These are phyloP conservation scores for Coniochaeta hoffmannii DNA, from an alignment of 2,329 filamentous ascomycete genomes.

Conservation along the genomic window DNA sequence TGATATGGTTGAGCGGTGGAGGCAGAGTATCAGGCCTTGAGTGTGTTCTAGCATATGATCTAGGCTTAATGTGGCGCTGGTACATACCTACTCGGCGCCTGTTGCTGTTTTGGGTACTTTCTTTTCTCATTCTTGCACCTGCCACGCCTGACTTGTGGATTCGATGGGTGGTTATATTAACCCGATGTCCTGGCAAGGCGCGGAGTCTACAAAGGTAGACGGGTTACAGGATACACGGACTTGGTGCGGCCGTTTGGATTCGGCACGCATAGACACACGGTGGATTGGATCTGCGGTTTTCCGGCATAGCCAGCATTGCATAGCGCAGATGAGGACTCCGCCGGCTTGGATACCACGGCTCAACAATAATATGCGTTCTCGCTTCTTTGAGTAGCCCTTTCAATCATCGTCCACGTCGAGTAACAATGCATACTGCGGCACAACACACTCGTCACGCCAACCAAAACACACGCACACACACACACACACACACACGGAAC, in stretches of 20 bases:
- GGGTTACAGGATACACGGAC: background rate
- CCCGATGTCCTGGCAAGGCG: background rate
- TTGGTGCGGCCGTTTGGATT: background rate
- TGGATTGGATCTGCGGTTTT: background rate
- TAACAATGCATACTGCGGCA: no score
- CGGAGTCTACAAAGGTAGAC: no score
- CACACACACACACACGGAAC: no score
- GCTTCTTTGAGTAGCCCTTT: no score
- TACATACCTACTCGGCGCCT: background rate
- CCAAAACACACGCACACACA: no score
- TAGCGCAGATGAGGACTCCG: background rate
- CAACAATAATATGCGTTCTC: no score
- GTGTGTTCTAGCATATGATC: background rate
- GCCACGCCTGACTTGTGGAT: no score
- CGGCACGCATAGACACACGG: background rate
- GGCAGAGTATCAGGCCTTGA: constrained; percentile 20
- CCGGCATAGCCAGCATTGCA: background rate
- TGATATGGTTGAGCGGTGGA: constrained; percentile 26
- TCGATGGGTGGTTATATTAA: background rate
- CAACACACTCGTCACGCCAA: no score
- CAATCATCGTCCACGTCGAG: no score
- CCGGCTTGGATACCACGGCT: background rate
- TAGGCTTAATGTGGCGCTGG: background rate
- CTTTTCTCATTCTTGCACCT: background rate
- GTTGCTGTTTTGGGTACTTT: background rate